Base-by-base conservation (phyloP, 1,284 basidiomycete genomes). In the Clitocybe nebularis region DNA sequence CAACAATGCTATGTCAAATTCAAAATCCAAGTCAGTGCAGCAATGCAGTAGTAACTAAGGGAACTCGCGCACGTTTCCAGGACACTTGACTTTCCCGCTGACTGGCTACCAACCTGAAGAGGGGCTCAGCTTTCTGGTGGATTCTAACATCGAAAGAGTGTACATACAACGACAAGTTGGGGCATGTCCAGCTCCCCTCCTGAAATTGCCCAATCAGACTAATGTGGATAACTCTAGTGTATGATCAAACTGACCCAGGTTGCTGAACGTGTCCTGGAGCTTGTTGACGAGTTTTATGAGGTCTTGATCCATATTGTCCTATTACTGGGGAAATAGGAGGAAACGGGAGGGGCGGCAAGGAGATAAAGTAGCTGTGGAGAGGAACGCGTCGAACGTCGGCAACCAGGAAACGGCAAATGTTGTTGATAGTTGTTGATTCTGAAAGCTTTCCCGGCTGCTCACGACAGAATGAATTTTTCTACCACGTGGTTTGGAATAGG, bases 231-330 rank as follows among this genome's bases (percentile, higher is more conserved):
- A 40, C 44, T 39, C 33, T 38, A 41, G 45, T 39, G 19, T 13
- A 44, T 41, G 43, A 28, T 34, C 39, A 35, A 39, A 71, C 81
- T 51, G 48, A 86, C 87, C 86, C 43, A 89, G 76, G 58, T 89
- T 89, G 61, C 72, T 77, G 67, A 89, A 90, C 42, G 86, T 89
- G 55, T 89, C 87, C 68, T 98, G 95, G 36, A 99, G 84, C 70
- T 87, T 89, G 72, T 98, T 98, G 41, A 98, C 95, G 17, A 97
- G 80, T 55, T 87, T 84, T 57, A 98, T 99, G 54, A 98, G 81
- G 66, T 97, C 93, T 40, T 85, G 80, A 66, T 95, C 92, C 92
- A 94, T 91, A 51, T 53, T 75, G 62, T 62, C 44, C 35, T n/a
- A n/a, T n/a, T n/a, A n/a, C n/a, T n/a, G n/a, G n/a, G n/a, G n/a